Percentiles rank a stretch among this genome's conserved stretches.
Evolutionary conservation across 202 grass and related monocot species (phyloP).

Genomic region (Panicum virgatum): DNA sequence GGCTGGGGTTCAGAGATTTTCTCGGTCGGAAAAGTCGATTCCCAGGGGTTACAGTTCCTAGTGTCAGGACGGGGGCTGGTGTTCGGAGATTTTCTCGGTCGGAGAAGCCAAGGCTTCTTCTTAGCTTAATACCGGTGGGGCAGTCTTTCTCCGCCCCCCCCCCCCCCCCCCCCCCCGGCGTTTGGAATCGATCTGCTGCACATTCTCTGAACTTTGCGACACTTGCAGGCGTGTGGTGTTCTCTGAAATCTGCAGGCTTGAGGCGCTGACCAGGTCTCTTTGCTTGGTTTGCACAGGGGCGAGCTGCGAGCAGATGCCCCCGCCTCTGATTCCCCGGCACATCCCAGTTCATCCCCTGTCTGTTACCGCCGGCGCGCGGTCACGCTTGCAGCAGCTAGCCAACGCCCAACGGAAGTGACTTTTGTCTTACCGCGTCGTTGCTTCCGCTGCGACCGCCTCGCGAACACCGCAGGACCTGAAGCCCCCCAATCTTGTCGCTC

Average conservation of each 20-base stretch:
- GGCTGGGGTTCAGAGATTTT: too few species aligned
- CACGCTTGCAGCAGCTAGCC: background rate
- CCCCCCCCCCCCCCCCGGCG: too few species aligned
- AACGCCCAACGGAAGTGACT: background rate
- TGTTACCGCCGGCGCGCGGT: background rate
- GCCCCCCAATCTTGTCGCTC: background rate
- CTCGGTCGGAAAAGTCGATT: too few species aligned
- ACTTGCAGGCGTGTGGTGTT: background rate
- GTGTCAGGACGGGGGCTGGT: too few species aligned
- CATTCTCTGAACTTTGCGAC: background rate
- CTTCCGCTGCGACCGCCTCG: conserved; percentile 28
- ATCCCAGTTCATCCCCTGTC: conserved; percentile 18
- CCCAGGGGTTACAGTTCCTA: too few species aligned
- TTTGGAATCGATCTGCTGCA: too few species aligned
- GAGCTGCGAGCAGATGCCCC: background rate
- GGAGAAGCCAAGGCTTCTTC: too few species aligned
- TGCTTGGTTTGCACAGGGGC: background rate
- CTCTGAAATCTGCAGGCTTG: too few species aligned
- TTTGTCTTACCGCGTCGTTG: conserved; percentile 12
- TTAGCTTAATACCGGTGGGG: too few species aligned
- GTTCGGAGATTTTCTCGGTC: too few species aligned
- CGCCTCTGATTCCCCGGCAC: conserved; percentile 12
- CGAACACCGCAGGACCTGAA: conserved; percentile 16
- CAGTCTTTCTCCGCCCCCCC: too few species aligned
- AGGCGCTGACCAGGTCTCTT: background rate